Conservation (phyloP, 371 early-diverging fungal species). For the Mortierella sp. region DNA sequence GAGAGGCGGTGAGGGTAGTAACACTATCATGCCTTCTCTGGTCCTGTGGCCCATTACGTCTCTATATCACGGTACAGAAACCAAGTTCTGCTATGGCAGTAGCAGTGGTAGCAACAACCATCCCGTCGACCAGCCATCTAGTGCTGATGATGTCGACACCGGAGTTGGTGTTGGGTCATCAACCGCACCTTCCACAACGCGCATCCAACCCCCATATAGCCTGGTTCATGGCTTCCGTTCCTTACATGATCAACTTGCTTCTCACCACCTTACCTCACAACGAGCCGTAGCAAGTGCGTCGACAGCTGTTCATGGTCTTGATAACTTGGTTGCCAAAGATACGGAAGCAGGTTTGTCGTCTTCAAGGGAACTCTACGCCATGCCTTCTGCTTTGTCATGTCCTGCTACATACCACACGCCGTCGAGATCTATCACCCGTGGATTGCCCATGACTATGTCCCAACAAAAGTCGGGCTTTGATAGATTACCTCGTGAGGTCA, state of each 20-base stretch:
- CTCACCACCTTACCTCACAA: too few relatives aligned
- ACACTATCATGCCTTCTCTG: constrained; percentile 8
- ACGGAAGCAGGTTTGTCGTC: constrained; percentile 1
- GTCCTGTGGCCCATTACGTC: not conserved
- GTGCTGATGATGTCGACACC: too few relatives aligned
- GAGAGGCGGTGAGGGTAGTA: constrained; percentile 8
- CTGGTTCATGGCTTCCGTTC: too few relatives aligned
- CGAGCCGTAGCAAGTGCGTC: too few relatives aligned
- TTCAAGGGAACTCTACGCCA: too few relatives aligned
- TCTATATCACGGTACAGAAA: not conserved
- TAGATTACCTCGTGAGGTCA: constrained; percentile 41
- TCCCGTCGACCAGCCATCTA: too few relatives aligned
- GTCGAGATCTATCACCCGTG: constrained; percentile 22
- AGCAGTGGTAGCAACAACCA: not conserved
- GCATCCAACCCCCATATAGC: too few relatives aligned
- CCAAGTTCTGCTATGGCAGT: not conserved
- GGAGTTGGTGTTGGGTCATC: too few relatives aligned
- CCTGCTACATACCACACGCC: constrained; percentile 25
- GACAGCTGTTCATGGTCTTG: too few relatives aligned
- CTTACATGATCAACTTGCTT: too few relatives aligned
- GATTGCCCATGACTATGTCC: constrained; percentile 7
- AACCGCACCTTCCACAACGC: too few relatives aligned
- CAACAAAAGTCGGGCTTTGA: constrained; percentile 20
- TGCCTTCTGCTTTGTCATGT: constrained; percentile 1
- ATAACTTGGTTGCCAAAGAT: too few relatives aligned